A percentile compares a stretch with the other conserved stretches of the same genome.
phyloP scores from a whole-genome alignment of 2,329 filamentous ascomycete species.

The Pseudocercospora musae region DNA sequence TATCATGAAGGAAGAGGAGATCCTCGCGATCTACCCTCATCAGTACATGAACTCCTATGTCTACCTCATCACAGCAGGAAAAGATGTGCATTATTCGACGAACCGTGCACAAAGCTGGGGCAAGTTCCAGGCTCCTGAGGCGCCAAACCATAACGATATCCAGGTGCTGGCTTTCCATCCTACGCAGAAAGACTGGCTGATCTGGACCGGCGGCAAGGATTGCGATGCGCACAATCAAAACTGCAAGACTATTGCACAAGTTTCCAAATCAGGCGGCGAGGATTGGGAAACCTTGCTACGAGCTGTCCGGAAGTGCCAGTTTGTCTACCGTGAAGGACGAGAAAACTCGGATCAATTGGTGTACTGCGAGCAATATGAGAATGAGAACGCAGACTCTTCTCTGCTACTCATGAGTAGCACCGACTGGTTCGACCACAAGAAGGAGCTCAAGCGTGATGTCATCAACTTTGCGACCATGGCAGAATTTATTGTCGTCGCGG shows the following conservation, averaged over 20 bases:
- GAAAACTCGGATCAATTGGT: conserved; percentile 61
- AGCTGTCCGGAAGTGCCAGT: conserved; percentile 79
- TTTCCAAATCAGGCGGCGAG: conserved; percentile 72
- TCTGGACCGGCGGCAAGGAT: conserved; percentile 75
- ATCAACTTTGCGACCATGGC: conserved; percentile 90
- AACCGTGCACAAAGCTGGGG: conserved; percentile 74
- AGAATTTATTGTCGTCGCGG: conserved; percentile 90
- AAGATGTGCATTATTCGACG: conserved; percentile 73
- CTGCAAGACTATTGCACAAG: conserved; percentile 72
- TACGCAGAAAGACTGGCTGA: conserved; percentile 79
- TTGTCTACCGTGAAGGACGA: conserved; percentile 65
- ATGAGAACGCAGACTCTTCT: conserved; percentile 50
- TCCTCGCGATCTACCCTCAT: conserved; percentile 72
- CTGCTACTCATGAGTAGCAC: conserved; percentile 72
- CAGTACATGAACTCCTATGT: conserved; percentile 77
- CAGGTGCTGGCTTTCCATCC: conserved; percentile 77
- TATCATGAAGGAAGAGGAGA: conserved; percentile 63
- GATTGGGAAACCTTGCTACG: conserved; percentile 72
- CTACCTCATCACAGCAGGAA: conserved; percentile 73
- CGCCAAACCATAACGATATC: conserved; percentile 49
- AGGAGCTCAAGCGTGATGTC: conserved; percentile 65
- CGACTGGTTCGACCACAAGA: conserved; percentile 70
- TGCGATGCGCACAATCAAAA: conserved; percentile 57
- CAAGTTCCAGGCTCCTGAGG: conserved; percentile 67
- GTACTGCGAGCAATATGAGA: conserved; percentile 61